Evolutionary conservation across 331 rosid species (phyloP), one percentile per base, ranked within the genome.

Genomic region (Phaseolus coccineus): DNA sequence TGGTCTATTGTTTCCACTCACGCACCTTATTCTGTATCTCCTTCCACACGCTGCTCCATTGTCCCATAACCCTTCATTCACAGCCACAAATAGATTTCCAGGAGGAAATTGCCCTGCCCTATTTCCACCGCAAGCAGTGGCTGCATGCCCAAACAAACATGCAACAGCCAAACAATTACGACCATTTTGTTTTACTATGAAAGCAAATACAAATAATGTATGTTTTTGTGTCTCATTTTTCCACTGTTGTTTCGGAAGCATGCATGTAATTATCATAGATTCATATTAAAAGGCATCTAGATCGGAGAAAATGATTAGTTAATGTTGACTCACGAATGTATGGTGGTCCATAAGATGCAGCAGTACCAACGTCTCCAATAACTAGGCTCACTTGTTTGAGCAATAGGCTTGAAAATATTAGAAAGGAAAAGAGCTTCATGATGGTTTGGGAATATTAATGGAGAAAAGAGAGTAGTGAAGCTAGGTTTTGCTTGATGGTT

Each of bases 21-120:
- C 64, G n/a, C 97, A 91, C 52, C 92, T 74, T 55, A 91, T 14
- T 82, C 87, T 84, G 83, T 91, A 91, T 10, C 90, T 67, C 72
- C 94, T 80, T 30, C 94, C 97, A 70, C 97, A 91, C 0, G 97
- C 92, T 2, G 92, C 97, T 0, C 97, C 97, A n/a, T 91, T 89
- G 37, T 91, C 97, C 97, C 97, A 91, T 30, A 89, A 76, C 6
- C 92, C 94, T 76, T 91, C 94, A 61, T 87, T 87, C 77, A 90
- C 97, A 0, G 94, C 85, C 39, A 77, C 91, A 48, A 88, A 90
- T 1, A 84, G 55, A 42, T 88, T 90, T 1, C 92, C 92, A 0
- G 91, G 80, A 0, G 93, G 97, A 71, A 91, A 88, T 71, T 89
- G 91, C 0, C 81, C 83, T 64, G 69, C 11, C 44, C 72, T 77